phyloP scores from a whole-genome alignment of 441 rosid genomes.

The Mallotus japonicus region DNA sequence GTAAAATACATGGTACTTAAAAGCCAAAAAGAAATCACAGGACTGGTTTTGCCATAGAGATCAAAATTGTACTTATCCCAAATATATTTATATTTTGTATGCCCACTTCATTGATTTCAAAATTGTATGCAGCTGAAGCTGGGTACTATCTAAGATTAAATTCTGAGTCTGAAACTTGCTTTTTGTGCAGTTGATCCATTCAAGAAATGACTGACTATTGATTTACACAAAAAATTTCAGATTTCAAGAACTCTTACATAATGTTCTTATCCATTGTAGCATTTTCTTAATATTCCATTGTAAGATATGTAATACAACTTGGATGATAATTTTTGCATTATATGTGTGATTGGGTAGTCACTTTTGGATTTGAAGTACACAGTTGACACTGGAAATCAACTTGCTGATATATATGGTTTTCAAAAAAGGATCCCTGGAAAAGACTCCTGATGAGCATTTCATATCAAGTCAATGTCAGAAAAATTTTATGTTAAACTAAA shows the following conservation, averaged over 20 bases:
- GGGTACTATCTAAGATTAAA: neutral
- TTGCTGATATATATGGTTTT: neutral
- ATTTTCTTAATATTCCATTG: neutral
- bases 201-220: neutral
- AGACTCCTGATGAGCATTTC: neutral
- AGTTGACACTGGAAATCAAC: neutral
- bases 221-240: neutral
- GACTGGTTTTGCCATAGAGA: no score
- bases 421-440: neutral
- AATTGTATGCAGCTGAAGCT: neutral
- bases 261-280: neutral
- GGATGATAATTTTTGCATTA: neutral
- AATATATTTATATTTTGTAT: neutral
- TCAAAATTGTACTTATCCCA: no score
- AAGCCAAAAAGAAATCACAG: no score
- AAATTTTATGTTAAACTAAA: neutral
- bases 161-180: neutral
- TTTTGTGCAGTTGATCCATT: neutral
- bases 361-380: neutral
- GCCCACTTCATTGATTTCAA: neutral
- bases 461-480: conserved; percentile 1
- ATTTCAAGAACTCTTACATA: neutral
- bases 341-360: neutral
- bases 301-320: conserved; percentile 8
- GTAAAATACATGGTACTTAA: no score